These are phyloP conservation scores for Fusarium agapanthi DNA, from an alignment of 2,329 filamentous ascomycete genomes.

Conservation along the genomic window DNA sequence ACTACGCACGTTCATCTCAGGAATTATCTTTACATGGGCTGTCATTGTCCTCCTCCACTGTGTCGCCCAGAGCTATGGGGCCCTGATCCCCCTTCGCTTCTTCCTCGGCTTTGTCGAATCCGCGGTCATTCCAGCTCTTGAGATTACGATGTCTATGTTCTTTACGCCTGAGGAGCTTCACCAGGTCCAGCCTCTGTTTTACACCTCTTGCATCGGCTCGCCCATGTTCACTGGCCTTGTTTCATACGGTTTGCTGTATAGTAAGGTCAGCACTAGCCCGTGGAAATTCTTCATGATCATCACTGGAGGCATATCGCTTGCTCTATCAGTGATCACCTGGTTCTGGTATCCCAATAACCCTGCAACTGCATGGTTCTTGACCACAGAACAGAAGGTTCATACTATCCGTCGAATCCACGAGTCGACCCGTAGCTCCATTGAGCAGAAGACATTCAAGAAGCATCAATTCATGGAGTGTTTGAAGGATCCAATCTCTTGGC, in stretches of 20 bases:
- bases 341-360: constrained; percentile 1
- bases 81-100: not conserved
- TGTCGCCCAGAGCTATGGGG: not conserved
- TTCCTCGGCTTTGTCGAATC: constrained; percentile 1
- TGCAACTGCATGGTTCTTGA: not conserved
- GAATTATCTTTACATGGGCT: not conserved
- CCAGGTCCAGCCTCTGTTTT: not conserved
- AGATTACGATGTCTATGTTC: not conserved
- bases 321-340: not conserved
- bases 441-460: constrained; percentile 1
- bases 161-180: not conserved
- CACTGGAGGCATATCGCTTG: not conserved
- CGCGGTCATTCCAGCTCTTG: not conserved
- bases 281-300: constrained; percentile 9
- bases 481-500: not conserved
- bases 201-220: not conserved
- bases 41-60: not conserved
- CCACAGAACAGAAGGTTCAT: not conserved
- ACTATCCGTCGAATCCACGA: not conserved
- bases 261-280: not conserved
- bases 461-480: not conserved
- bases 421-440: not conserved
- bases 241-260: not conserved
- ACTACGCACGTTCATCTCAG: not conserved
- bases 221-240: not conserved